Conservation (phyloP, 768 basidiomycete species). For the Termitomyces sp. region DNA sequence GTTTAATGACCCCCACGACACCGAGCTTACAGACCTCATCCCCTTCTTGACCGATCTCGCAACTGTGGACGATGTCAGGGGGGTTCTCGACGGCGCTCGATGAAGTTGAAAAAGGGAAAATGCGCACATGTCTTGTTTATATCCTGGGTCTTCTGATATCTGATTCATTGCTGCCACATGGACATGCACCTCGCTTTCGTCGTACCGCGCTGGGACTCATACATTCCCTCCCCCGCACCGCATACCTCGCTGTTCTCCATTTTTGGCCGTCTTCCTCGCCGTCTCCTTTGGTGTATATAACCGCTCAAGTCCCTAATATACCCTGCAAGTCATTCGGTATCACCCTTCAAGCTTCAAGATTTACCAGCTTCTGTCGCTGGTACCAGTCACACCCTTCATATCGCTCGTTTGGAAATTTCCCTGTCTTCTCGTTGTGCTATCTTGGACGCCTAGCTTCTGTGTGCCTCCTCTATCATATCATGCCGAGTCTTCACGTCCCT, state of each 20-base stretch:
- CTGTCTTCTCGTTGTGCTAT: constrained; percentile 6
- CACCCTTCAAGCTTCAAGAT: constrained; percentile 11
- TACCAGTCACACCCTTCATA: neutral
- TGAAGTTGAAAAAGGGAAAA: constrained; percentile 26
- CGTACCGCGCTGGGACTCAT: neutral
- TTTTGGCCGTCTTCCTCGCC: constrained; percentile 15
- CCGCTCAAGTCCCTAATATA: constrained; percentile 20
- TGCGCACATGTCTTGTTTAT: constrained; percentile 12
- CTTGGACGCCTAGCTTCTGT: constrained; percentile 5
- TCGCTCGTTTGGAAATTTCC: constrained; percentile 7
- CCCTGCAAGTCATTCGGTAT: constrained; percentile 24
- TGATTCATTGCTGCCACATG: constrained; percentile 5
- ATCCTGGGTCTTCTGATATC: constrained; percentile 11
- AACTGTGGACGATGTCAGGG: constrained; percentile 85
- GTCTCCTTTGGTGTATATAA: constrained; percentile 19
- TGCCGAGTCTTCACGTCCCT: constrained; percentile 1
- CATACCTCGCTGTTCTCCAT: constrained; percentile 7
- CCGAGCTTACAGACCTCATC: constrained; percentile 92
- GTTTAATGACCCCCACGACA: constrained; percentile 99
- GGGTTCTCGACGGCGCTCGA: constrained; percentile 83
- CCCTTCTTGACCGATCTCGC: constrained; percentile 91
- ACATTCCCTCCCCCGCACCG: neutral
- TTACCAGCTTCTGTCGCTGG: neutral
- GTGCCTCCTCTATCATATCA: constrained; percentile 3
- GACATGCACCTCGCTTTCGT: constrained; percentile 2